Base-by-base conservation (phyloP, 257 asterid species). In the Verbena officinalis region DNA sequence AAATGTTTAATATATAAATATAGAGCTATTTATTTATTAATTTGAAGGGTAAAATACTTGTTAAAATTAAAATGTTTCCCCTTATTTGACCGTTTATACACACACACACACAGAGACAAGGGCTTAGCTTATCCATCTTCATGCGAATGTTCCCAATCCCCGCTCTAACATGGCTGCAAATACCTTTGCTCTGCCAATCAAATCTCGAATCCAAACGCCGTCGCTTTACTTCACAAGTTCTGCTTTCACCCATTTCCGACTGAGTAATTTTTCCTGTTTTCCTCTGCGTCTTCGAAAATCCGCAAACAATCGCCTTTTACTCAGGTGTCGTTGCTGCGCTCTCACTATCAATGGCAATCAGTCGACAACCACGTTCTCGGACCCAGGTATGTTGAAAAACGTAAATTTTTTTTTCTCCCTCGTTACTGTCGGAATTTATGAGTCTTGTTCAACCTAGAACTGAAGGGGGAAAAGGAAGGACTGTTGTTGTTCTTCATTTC, bases 271-370 rank as follows among this genome's bases (percentile, higher is more conserved):
- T 30, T 13, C 52, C 11, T 49, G 64, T 14, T 24, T 65, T 27
- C 64, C 69, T 36, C 42, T 71, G 34, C 74, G 64, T 46, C 40
- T 36, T 36, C 73, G 30, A 4, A 73, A 67, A 27, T 24, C 71
- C 48, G 22, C 46, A 5, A 42, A 16, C 73, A 38, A 17, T 17
- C 79, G 59, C 19, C 68, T 71, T 9, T 21, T 52, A 13, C 54
- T 72, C 69, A 71, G 74, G 38, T 80, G 80, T 82, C 73, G 70
- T 24, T 74, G 80, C 75, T 64, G 68, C 63, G 73, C 79, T 24
- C 56, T 77, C 55, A 46, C 87, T 21, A 38, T 76, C 64, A 27
- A 63, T 44, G 84, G 21, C 57, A 42, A 44, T 17, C 65, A 27
- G 55, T 67, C 84, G 51, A 19, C 73, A 31, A 51, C 53, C 46